A percentile compares a stretch with the other conserved stretches of the same genome.
Evolutionary conservation across 257 asterid genomes (phyloP).

Genomic region (Verbascum thapsus): DNA sequence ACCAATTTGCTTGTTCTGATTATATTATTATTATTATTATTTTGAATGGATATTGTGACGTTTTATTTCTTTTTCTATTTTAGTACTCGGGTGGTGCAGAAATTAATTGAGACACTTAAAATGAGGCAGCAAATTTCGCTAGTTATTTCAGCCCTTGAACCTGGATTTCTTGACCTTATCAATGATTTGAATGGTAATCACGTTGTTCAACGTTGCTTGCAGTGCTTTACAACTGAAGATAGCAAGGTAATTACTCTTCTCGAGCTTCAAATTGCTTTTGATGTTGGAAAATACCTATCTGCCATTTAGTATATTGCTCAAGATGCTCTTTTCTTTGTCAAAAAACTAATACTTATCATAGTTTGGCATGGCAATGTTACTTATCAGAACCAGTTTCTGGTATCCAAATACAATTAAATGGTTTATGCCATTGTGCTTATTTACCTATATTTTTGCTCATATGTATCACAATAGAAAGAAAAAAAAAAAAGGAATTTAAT

Average conservation of each 20-base stretch:
- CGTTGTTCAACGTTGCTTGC: constrained; percentile 88
- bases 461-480: no score
- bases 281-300: neutral
- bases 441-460: no score
- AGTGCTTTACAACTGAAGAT: constrained; percentile 71
- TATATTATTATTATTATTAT: no score
- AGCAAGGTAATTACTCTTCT: constrained; percentile 55
- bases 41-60: neutral
- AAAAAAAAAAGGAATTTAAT: neutral
- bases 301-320: constrained; percentile 7
- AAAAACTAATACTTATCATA: neutral
- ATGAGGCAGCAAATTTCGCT: constrained; percentile 64
- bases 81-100: constrained; percentile 97
- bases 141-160: constrained; percentile 79
- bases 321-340: constrained; percentile 4
- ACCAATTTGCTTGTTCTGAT: constrained; percentile 2
- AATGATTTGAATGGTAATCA: constrained; percentile 91
- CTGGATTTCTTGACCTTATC: constrained; percentile 83
- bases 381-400: constrained; percentile 10
- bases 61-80: constrained; percentile 28
- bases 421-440: constrained; percentile 10
- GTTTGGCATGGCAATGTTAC: neutral
- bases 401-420: constrained; percentile 1
- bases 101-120: constrained; percentile 84
- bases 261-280: neutral